These are phyloP conservation scores for Trypanosomatidae sp. DNA, from an alignment of 208 protist genomes.

Conservation along the genomic window DNA sequence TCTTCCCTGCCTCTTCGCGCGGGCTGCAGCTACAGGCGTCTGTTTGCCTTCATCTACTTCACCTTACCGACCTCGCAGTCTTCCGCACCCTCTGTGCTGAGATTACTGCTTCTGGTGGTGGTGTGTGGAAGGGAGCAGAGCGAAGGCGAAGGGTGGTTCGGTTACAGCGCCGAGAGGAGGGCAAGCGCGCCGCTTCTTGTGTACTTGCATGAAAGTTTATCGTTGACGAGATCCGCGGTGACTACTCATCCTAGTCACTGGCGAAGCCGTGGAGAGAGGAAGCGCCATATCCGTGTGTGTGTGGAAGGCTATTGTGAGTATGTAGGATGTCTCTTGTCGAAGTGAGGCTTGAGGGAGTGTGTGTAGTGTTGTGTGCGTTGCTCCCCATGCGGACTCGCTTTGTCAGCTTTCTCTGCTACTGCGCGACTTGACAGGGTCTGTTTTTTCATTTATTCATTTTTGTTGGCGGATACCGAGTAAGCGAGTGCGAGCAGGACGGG, in stretches of 20 bases:
- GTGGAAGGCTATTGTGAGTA: not conserved
- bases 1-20: not conserved
- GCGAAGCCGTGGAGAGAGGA: not conserved
- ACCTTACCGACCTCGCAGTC: no score
- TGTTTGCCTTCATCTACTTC: not conserved
- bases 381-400: not conserved
- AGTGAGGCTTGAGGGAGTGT: not conserved
- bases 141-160: not conserved
- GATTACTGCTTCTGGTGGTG: not conserved
- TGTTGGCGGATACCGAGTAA: not conserved
- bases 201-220: not conserved
- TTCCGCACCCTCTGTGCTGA: not conserved
- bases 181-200: not conserved
- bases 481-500: not conserved
- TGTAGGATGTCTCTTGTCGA: not conserved
- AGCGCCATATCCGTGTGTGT: not conserved
- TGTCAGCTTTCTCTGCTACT: not conserved
- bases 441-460: not conserved
- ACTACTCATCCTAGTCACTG: not conserved
- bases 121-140: not conserved
- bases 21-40: not conserved
- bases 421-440: not conserved
- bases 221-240: not conserved
- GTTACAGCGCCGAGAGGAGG: not conserved
- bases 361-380: not conserved